phyloP scores from a whole-genome alignment of 176 grass and related monocot species.

The Guadua angustifolia region DNA sequence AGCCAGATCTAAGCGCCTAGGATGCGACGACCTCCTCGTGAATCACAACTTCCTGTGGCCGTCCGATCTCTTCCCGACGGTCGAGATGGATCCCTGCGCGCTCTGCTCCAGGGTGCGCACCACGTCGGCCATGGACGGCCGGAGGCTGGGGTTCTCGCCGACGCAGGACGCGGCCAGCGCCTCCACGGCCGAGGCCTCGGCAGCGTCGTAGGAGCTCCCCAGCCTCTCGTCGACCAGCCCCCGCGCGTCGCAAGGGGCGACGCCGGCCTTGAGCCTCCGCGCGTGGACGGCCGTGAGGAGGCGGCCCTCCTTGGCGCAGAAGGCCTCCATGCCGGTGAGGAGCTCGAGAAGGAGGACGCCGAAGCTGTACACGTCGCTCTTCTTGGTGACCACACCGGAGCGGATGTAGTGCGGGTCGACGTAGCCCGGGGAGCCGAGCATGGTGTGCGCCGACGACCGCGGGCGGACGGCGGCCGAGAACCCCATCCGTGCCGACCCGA shows the following conservation, averaged over 20 bases:
- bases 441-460: constrained; percentile 58
- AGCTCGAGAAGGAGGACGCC: constrained; percentile 91
- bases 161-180: constrained; percentile 59
- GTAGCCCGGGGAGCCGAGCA: constrained; percentile 88
- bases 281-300: constrained; percentile 61
- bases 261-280: constrained; percentile 42
- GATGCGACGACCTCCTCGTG: constrained; percentile 28
- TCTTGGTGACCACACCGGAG: constrained; percentile 83
- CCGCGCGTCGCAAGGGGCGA: neutral
- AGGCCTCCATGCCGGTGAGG: constrained; percentile 82
- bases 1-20: constrained; percentile 55
- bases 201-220: constrained; percentile 45
- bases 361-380: constrained; percentile 97
- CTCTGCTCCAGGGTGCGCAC: constrained; percentile 54
- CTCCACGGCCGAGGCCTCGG: constrained; percentile 51
- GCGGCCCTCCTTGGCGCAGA: constrained; percentile 63
- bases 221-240: constrained; percentile 60
- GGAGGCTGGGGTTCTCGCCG: constrained; percentile 63
- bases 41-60: constrained; percentile 39
- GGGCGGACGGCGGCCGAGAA: constrained; percentile 85
- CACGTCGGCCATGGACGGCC: constrained; percentile 79
- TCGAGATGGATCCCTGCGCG: constrained; percentile 49
- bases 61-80: constrained; percentile 44
- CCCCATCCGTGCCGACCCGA: constrained; percentile 81
- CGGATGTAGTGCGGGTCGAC: constrained; percentile 97